Evolutionary conservation across 2,329 filamentous ascomycete species (phyloP).

Genomic region (Aphanocladium album): DNA sequence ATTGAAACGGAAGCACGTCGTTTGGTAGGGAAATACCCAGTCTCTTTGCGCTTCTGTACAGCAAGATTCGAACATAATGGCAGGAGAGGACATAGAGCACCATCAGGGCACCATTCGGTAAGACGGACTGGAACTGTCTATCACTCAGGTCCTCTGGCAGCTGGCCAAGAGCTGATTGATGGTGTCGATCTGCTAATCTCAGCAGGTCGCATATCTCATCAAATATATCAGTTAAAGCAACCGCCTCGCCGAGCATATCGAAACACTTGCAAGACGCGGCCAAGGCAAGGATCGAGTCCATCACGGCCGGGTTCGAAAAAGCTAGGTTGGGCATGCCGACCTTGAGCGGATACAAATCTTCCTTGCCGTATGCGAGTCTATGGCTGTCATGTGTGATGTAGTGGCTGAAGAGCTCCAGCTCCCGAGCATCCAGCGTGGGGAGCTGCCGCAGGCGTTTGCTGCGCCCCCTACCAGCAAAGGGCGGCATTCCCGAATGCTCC

Average conservation of each 20-base stretch:
- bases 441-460: background rate
- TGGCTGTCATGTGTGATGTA: conserved; percentile 38
- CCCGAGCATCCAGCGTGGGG: conserved; percentile 15
- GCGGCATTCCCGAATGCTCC: background rate
- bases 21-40: conserved; percentile 15
- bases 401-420: conserved; percentile 35
- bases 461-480: background rate
- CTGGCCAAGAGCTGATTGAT: conserved; percentile 32
- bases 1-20: conserved; percentile 28
- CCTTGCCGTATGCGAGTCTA: conserved; percentile 29
- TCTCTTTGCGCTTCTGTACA: conserved; percentile 22
- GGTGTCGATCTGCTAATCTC: conserved; percentile 30
- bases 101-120: conserved; percentile 38
- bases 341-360: conserved; percentile 35
- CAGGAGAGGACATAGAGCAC: conserved; percentile 35
- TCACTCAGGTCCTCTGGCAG: conserved; percentile 29
- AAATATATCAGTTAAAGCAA: background rate
- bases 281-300: conserved; percentile 38
- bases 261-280: conserved; percentile 36
- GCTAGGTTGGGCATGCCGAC: conserved; percentile 39
- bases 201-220: conserved; percentile 17
- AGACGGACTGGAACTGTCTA: conserved; percentile 29
- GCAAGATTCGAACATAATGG: conserved; percentile 31
- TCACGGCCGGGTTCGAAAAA: conserved; percentile 32
- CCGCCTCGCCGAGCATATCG: conserved; percentile 21